Percentiles rank a stretch among this genome's conserved stretches.
These are phyloP conservation scores for Aegilops sharonensis DNA, from an alignment of 176 grass and related monocot genomes.

Conservation along the genomic window DNA sequence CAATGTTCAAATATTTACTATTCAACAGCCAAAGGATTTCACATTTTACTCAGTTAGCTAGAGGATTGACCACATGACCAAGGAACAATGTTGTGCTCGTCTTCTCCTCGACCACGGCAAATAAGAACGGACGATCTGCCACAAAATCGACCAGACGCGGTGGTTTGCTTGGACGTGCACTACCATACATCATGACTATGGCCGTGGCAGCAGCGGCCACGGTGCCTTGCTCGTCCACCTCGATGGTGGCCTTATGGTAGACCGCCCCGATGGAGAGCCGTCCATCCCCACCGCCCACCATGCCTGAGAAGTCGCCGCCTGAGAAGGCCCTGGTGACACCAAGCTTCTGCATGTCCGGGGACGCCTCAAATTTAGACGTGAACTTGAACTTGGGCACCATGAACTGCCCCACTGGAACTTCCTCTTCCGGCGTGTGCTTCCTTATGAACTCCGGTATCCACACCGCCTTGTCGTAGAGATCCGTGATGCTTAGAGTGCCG, in stretches of 20 bases:
- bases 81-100: too few species aligned
- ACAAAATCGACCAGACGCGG: too few species aligned
- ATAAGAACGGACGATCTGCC: too few species aligned
- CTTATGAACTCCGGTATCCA: neutral
- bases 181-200: neutral
- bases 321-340: neutral
- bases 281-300: neutral
- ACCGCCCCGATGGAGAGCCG: neutral
- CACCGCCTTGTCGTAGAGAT: neutral
- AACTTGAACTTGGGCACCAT: neutral
- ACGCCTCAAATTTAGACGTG: neutral
- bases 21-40: too few species aligned
- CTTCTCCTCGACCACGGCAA: too few species aligned
- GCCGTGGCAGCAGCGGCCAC: constrained; percentile 18
- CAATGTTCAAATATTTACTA: too few species aligned
- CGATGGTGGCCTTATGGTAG: constrained; percentile 27
- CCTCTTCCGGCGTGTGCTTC: neutral
- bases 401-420: neutral
- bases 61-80: too few species aligned
- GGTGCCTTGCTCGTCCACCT: constrained; percentile 39
- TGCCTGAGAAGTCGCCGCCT: constrained; percentile 22
- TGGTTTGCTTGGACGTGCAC: neutral
- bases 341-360: neutral
- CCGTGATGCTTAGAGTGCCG: neutral
- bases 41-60: neutral